These are phyloP conservation scores for Pelargonium myrrhifolium DNA, from an alignment of 441 rosid genomes.

Conservation along the genomic window DNA sequence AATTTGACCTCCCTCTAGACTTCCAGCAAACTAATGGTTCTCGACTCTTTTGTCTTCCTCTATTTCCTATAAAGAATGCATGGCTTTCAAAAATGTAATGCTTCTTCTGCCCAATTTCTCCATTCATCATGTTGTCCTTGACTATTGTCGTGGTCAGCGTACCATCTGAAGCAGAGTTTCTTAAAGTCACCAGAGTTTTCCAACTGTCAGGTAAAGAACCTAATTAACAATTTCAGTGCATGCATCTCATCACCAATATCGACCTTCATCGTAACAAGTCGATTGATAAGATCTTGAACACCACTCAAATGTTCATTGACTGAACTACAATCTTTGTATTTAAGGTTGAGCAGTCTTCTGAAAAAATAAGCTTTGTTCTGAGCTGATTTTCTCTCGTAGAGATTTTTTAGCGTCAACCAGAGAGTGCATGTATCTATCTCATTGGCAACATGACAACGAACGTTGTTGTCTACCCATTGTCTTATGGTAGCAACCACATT, in stretches of 20 bases:
- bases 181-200: background rate
- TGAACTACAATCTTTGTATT: background rate
- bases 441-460: too few species aligned
- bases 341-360: background rate
- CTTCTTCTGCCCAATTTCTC: background rate
- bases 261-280: background rate
- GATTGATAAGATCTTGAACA: background rate
- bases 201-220: background rate
- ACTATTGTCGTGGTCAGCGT: background rate
- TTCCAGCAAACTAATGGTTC: background rate
- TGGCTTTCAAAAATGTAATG: background rate
- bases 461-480: too few species aligned
- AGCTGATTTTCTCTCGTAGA: background rate
- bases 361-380: background rate
- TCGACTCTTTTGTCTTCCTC: background rate
- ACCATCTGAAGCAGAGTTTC: background rate
- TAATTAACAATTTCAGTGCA: background rate
- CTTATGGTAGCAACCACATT: too few species aligned
- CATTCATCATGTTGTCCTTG: background rate
- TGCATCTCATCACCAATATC: background rate
- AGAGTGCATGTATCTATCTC: background rate
- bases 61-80: background rate
- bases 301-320: background rate
- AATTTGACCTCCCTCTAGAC: background rate
- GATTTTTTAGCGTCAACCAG: background rate